Conservation (phyloP, 192 early-diverging fungal species). For the Coemansia furcata region DNA sequence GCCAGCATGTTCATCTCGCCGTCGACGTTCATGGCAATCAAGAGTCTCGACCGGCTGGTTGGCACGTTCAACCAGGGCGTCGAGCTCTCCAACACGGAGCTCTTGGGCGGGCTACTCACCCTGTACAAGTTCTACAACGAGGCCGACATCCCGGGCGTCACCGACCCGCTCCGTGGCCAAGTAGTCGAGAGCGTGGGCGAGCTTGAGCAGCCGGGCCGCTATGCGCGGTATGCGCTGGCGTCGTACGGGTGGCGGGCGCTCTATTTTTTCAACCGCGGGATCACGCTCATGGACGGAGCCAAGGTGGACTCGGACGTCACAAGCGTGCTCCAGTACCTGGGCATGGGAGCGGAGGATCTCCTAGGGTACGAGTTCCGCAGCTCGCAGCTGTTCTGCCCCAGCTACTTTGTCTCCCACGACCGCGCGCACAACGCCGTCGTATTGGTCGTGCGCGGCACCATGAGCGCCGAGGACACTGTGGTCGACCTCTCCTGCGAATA, state of each 20-base stretch:
- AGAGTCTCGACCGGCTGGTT: slow-evolving; percentile 47
- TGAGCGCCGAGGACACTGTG: slow-evolving; percentile 72
- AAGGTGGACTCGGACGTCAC: slow-evolving; percentile 64
- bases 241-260: slow-evolving; percentile 73
- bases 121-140: slow-evolving; percentile 64
- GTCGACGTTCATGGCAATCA: slow-evolving; percentile 45
- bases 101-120: slow-evolving; percentile 62
- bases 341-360: slow-evolving; percentile 60
- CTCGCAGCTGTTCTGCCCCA: slow-evolving; percentile 63
- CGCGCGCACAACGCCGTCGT: slow-evolving; percentile 62
- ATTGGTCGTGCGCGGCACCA: slow-evolving; percentile 66
- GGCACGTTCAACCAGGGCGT: slow-evolving; percentile 65
- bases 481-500: slow-evolving; percentile 78
- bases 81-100: slow-evolving; percentile 63
- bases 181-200: slow-evolving; percentile 31
- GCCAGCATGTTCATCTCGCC: slow-evolving; percentile 51
- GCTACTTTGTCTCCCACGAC: slow-evolving; percentile 71
- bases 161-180: slow-evolving; percentile 33
- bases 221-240: slow-evolving; percentile 59
- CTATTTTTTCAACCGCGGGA: slow-evolving; percentile 71
- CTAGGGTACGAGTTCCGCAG: slow-evolving; percentile 67
- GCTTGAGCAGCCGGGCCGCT: slow-evolving; percentile 56
- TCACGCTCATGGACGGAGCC: slow-evolving; percentile 63
- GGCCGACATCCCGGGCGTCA: slow-evolving; percentile 39
- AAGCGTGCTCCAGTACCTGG: slow-evolving; percentile 62